These are phyloP conservation scores for Dimargaris verticillata DNA, from an alignment of 192 early-diverging fungal genomes.

Conservation along the genomic window DNA sequence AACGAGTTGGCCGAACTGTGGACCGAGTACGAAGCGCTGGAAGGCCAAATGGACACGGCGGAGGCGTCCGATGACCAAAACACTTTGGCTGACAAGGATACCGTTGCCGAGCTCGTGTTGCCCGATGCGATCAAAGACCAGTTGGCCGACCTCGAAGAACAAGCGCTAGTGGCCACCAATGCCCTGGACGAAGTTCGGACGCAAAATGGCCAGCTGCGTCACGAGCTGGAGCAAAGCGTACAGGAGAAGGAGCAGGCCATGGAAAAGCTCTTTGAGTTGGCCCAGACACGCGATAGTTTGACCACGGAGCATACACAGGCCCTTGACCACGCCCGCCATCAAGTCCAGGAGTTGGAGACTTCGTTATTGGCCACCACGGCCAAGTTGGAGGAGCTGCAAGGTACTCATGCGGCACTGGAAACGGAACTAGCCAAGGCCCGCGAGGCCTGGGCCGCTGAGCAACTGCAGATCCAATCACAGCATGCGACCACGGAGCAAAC, in stretches of 20 bases:
- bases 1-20: not conserved
- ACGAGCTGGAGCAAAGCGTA: slow-evolving; percentile 23
- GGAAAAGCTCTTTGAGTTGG: slow-evolving; percentile 19
- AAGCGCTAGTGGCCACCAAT: slow-evolving; percentile 22
- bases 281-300: slow-evolving; percentile 22
- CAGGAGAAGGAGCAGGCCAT: slow-evolving; percentile 25
- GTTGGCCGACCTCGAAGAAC: slow-evolving; percentile 17
- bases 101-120: slow-evolving; percentile 15
- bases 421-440: too few species aligned
- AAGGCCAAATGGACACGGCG: slow-evolving; percentile 10
- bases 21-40: not conserved
- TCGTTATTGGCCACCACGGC: slow-evolving; percentile 19
- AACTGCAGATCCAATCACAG: too few species aligned
- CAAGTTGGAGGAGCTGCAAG: slow-evolving; percentile 21
- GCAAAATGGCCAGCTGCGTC: slow-evolving; percentile 9
- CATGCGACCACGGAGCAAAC: too few species aligned
- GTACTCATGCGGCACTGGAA: slow-evolving; percentile 8
- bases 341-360: slow-evolving; percentile 20
- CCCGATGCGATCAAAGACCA: slow-evolving; percentile 18
- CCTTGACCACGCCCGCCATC: slow-evolving; percentile 14
- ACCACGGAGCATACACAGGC: slow-evolving; percentile 28
- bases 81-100: slow-evolving; percentile 12
- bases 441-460: too few species aligned
- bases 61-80: slow-evolving; percentile 18
- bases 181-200: not conserved